A percentile compares a stretch with the other conserved stretches of the same genome.
Evolutionary conservation across 768 basidiomycete species (phyloP).

Genomic region (Aureoboletus auriporus): DNA sequence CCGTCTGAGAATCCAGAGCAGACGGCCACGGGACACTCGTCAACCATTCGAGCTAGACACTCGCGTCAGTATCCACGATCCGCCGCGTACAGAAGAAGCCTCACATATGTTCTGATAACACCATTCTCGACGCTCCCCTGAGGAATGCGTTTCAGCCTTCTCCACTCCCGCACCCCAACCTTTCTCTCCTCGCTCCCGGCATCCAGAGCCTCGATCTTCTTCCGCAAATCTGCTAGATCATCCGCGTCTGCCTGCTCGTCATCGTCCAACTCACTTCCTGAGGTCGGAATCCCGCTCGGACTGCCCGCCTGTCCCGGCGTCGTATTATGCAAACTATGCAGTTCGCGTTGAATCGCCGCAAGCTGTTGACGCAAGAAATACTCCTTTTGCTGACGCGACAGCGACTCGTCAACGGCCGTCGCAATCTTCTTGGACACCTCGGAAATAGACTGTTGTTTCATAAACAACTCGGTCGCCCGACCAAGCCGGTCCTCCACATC

Average conservation of each 20-base stretch:
- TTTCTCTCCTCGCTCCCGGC: slow-evolving; percentile 76
- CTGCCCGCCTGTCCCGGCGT: slow-evolving; percentile 18
- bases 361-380: slow-evolving; percentile 83
- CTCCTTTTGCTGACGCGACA: slow-evolving; percentile 88
- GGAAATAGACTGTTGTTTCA: slow-evolving; percentile 72
- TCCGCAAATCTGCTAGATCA: slow-evolving; percentile 68
- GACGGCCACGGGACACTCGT: slow-evolving; percentile 82
- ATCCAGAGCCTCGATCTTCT: slow-evolving; percentile 71
- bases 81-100: slow-evolving; percentile 21
- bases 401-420: slow-evolving; percentile 72
- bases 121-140: slow-evolving; percentile 88
- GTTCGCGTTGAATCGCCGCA: slow-evolving; percentile 73
- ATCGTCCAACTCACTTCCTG: slow-evolving; percentile 58
- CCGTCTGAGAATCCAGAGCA: slow-evolving; percentile 16
- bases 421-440: slow-evolving; percentile 83
- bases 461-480: slow-evolving; percentile 65
- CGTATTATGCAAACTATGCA: slow-evolving; percentile 49
- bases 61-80: slow-evolving; percentile 6
- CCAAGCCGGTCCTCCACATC: slow-evolving; percentile 60
- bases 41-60: slow-evolving; percentile 74
- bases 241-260: slow-evolving; percentile 80
- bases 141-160: slow-evolving; percentile 81
- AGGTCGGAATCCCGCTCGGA: slow-evolving; percentile 15
- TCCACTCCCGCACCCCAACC: slow-evolving; percentile 79
- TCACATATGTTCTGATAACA: slow-evolving; percentile 78